phyloP scores from a whole-genome alignment of 2,329 filamentous ascomycete species.

The Aspergillus arachidicola region DNA sequence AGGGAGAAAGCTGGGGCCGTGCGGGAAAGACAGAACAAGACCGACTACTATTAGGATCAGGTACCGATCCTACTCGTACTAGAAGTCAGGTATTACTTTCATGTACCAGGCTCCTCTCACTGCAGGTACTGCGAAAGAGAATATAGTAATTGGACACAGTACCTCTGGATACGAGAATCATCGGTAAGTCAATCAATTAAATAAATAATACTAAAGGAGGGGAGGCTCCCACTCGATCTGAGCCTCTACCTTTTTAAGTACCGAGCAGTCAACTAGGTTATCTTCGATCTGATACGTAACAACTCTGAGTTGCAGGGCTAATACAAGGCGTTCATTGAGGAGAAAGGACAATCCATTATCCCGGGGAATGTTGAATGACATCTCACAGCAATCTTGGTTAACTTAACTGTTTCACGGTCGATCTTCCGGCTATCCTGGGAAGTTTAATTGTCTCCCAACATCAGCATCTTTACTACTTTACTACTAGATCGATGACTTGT shows the following conservation, averaged over 20 bases:
- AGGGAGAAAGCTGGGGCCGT: background rate
- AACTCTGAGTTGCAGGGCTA: constrained; percentile 4
- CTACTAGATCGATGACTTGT: background rate
- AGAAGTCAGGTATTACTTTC: background rate
- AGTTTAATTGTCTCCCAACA: background rate
- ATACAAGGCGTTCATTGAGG: constrained; percentile 5
- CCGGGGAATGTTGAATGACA: background rate
- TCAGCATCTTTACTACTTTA: background rate
- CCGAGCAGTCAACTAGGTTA: background rate
- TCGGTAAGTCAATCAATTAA: background rate
- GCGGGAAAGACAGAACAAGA: background rate
- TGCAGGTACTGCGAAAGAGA: background rate
- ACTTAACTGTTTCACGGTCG: background rate
- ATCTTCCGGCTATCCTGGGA: background rate
- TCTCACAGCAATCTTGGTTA: background rate
- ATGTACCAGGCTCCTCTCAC: background rate
- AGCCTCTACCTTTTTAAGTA: background rate
- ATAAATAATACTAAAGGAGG: background rate
- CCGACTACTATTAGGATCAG: background rate
- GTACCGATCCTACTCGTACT: background rate
- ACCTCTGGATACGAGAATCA: background rate
- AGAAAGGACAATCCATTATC: background rate
- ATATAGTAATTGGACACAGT: background rate
- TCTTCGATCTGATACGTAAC: constrained; percentile 24
- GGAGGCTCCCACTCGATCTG: background rate